Evolutionary conservation across 768 basidiomycete species (phyloP).

Genomic region (Psilocybe tampanensis): DNA sequence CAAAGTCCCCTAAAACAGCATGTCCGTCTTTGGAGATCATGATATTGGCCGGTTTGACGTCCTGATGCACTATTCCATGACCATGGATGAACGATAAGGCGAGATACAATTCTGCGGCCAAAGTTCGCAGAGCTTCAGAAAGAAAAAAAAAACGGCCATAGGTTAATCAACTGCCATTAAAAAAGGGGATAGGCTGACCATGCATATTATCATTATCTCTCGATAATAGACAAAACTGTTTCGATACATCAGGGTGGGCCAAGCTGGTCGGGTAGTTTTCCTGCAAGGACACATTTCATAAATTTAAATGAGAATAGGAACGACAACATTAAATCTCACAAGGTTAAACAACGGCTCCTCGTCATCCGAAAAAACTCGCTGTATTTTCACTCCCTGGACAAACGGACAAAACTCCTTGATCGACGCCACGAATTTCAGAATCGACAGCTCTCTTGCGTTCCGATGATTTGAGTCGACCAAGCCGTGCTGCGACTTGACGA

Average conservation of each 20-base stretch:
- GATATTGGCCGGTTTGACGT: conserved; percentile 70
- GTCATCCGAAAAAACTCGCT: neutral
- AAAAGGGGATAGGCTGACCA: neutral
- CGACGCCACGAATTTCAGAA: conserved; percentile 7
- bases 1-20: conserved; percentile 64
- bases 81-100: conserved; percentile 48
- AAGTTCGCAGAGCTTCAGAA: conserved; percentile 24
- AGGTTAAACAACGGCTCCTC: neutral
- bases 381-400: conserved; percentile 6
- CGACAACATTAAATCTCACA: no score
- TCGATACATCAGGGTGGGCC: conserved; percentile 28
- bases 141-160: neutral
- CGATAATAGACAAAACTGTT: conserved; percentile 23
- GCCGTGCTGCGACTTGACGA: neutral
- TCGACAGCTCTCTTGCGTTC: neutral
- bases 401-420: conserved; percentile 8
- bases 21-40: conserved; percentile 51
- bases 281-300: no score
- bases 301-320: no score
- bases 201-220: neutral
- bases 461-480: neutral
- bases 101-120: conserved; percentile 34
- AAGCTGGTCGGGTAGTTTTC: conserved; percentile 35
- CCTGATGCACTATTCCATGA: conserved; percentile 67
- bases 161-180: neutral